A percentile compares a stretch with the other conserved stretches of the same genome.
Conservation (phyloP, 192 early-diverging fungal species). For the Gamsiella multidivaricata region DNA sequence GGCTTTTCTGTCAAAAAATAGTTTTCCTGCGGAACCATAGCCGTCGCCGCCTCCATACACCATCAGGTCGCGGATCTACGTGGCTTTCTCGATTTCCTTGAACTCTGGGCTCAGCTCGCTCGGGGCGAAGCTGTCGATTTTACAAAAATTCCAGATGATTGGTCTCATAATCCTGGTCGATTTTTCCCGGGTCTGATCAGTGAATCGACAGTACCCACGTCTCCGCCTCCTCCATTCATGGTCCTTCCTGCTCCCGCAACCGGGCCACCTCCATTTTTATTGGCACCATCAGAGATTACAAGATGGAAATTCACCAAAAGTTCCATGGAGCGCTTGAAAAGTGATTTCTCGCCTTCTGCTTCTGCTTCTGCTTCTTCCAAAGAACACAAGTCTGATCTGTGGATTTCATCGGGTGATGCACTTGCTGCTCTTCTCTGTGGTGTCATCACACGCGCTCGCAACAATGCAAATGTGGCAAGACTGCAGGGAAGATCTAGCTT, state of each 20-base stretch:
- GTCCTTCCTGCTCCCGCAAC: slow-evolving; percentile 15
- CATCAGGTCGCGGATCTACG: slow-evolving; percentile 47
- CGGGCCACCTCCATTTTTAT: slow-evolving; percentile 15
- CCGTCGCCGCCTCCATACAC: slow-evolving; percentile 43
- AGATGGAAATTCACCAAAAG: slow-evolving; percentile 40
- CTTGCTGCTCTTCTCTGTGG: slow-evolving; percentile 49
- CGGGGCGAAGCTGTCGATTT: slow-evolving; percentile 48
- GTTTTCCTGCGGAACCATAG: slow-evolving; percentile 51
- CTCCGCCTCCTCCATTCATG: slow-evolving; percentile 28
- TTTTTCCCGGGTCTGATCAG: slow-evolving; percentile 35
- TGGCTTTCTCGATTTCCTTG: slow-evolving; percentile 51
- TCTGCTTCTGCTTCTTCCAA: slow-evolving; percentile 8
- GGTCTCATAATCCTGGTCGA: slow-evolving; percentile 45
- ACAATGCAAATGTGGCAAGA: slow-evolving; percentile 23
- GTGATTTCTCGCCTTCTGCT: slow-evolving; percentile 34
- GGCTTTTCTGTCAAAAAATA: slow-evolving; percentile 5
- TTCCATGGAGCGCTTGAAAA: slow-evolving; percentile 39
- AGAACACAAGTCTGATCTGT: slow-evolving; percentile 17
- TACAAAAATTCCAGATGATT: slow-evolving; percentile 49
- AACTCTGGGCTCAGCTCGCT: slow-evolving; percentile 46
- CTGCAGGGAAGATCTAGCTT: slow-evolving; percentile 41
- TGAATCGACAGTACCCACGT: slow-evolving; percentile 9
- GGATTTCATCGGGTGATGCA: slow-evolving; percentile 57
- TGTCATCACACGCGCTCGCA: slow-evolving; percentile 50
- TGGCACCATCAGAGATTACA: slow-evolving; percentile 32